Evolutionary conservation across 306 rosid species (phyloP).

Genomic region (Corylus avellana): DNA sequence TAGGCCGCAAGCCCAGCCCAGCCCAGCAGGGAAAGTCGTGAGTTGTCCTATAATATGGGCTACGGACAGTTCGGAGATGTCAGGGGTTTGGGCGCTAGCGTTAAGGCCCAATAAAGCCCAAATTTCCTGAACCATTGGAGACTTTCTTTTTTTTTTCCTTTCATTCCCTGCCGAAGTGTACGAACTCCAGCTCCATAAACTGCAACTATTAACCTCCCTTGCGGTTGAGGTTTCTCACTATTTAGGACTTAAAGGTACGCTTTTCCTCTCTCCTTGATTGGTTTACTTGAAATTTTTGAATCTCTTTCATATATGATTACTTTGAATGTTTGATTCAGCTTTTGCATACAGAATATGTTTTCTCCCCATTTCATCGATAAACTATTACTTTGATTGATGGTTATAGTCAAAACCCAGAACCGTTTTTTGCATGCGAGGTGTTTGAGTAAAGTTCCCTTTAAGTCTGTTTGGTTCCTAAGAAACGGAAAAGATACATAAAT

Average conservation of each 20-base stretch:
- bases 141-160: neutral
- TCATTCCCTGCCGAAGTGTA: neutral
- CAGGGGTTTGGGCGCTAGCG: neutral
- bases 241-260: neutral
- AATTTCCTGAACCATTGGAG: neutral
- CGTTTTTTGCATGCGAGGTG: constrained; percentile 11
- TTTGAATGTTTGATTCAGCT: neutral
- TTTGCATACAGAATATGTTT: neutral
- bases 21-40: too few relatives aligned
- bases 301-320: neutral
- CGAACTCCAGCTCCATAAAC: neutral
- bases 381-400: too few relatives aligned
- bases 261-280: neutral
- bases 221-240: neutral
- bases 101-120: neutral
- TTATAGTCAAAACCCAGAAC: too few relatives aligned
- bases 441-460: constrained; percentile 27
- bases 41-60: neutral
- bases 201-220: neutral
- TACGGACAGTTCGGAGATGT: too few relatives aligned
- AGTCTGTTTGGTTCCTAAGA: neutral
- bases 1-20: too few relatives aligned
- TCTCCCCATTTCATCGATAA: too few relatives aligned
- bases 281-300: neutral
- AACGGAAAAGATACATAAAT: neutral